Evolutionary conservation across 2,329 filamentous ascomycete species (phyloP).

Genomic region (Claviceps capensis): DNA sequence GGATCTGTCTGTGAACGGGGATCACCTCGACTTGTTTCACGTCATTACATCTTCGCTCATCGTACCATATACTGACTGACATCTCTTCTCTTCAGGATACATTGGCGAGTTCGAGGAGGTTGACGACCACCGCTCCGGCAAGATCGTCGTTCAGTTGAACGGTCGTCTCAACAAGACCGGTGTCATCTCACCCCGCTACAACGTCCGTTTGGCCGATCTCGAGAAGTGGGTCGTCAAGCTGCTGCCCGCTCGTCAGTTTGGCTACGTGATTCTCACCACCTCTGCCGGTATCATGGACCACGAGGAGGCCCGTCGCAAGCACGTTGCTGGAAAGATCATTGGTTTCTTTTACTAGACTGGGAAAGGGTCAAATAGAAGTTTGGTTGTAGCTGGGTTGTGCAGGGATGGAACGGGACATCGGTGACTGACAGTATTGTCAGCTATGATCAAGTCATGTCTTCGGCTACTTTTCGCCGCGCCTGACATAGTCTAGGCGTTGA

Average conservation of each 20-base stretch:
- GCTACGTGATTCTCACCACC: conserved; percentile 97
- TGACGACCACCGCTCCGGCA: conserved; percentile 98
- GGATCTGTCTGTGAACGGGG: conserved; percentile 36
- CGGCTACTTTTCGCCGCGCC: too few relatives aligned
- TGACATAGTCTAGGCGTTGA: conserved; percentile 19
- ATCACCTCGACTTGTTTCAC: conserved; percentile 8
- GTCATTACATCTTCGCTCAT: conserved; percentile 68
- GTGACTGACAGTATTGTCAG: conserved; percentile 15
- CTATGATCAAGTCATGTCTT: too few relatives aligned
- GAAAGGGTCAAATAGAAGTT: conserved; percentile 12
- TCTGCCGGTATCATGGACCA: conserved; percentile 99
- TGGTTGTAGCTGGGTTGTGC: conserved; percentile 24
- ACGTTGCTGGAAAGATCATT: conserved; percentile 98
- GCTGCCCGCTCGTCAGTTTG: conserved; percentile 98
- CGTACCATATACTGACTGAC: conserved; percentile 63
- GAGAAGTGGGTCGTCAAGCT: conserved; percentile 99
- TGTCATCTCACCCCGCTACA: conserved; percentile 99
- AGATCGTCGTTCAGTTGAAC: conserved; percentile 99
- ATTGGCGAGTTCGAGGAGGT: conserved; percentile 99
- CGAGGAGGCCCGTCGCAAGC: conserved; percentile 98
- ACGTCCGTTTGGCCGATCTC: conserved; percentile 91
- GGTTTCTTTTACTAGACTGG: conserved; percentile 90
- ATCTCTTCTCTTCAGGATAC: conserved; percentile 52
- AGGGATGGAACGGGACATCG: conserved; percentile 10
- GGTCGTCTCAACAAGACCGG: conserved; percentile 97